Conservation (phyloP, 768 basidiomycete species). For the Xerocomellus dryophilus region DNA sequence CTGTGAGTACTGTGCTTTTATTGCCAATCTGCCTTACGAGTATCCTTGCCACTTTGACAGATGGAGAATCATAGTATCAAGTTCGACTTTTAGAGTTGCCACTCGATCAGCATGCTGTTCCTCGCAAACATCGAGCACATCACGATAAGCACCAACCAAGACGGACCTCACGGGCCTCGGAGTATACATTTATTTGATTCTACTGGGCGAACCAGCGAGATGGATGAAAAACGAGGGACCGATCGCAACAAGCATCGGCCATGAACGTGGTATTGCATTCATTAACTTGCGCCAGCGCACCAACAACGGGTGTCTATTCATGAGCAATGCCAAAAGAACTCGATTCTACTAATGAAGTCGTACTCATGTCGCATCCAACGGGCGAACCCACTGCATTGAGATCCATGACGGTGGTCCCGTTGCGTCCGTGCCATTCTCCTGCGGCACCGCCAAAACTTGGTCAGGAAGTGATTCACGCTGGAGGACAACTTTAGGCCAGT, state of each 20-base stretch:
- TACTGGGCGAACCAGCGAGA: not conserved
- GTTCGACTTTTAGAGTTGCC: conserved; percentile 48
- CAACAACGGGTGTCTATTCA: not conserved
- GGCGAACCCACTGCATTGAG: conserved; percentile 40
- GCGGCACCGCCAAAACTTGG: conserved; percentile 21
- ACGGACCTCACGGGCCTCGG: too few species aligned
- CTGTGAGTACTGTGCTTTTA: conserved; percentile 46
- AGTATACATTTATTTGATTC: not conserved
- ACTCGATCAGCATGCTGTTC: not conserved
- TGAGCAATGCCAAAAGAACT: not conserved
- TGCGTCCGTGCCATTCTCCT: conserved; percentile 5
- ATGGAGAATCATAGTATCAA: conserved; percentile 87
- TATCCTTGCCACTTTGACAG: conserved; percentile 34
- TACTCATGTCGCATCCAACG: conserved; percentile 30
- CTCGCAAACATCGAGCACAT: not conserved
- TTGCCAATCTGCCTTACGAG: not conserved
- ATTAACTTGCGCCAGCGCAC: not conserved
- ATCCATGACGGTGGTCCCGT: conserved; percentile 40
- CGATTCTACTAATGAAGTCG: not conserved
- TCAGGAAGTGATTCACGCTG: conserved; percentile 19
- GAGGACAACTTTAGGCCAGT: conserved; percentile 45
- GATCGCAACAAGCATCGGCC: too few species aligned
- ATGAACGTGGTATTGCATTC: not conserved
- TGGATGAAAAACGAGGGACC: not conserved
- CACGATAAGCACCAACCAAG: not conserved